phyloP scores from a whole-genome alignment of 352 stramenopile species.

The Phytophthora citrophthora region DNA sequence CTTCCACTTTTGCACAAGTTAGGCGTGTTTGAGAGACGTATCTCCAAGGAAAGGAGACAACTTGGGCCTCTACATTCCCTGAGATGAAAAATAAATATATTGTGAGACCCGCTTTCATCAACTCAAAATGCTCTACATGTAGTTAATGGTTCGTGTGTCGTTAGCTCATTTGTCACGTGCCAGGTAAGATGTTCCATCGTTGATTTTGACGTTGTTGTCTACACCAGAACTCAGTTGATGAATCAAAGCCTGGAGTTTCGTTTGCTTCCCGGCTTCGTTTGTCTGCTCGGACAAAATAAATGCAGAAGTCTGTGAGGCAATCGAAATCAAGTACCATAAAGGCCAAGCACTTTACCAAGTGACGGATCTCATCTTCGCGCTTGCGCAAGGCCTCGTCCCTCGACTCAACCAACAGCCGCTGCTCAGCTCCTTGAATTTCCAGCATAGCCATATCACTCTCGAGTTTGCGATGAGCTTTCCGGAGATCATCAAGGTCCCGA shows the following conservation, averaged over 20 bases:
- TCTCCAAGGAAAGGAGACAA: slow-evolving; percentile 18
- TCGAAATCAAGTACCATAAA: not conserved
- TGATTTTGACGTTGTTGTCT: slow-evolving; percentile 47
- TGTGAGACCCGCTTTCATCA: slow-evolving; percentile 20
- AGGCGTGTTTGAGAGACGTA: slow-evolving; percentile 7
- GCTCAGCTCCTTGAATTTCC: slow-evolving; percentile 69
- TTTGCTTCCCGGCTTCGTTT: slow-evolving; percentile 81
- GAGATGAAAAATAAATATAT: slow-evolving; percentile 44
- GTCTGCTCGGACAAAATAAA: slow-evolving; percentile 43
- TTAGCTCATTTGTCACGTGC: slow-evolving; percentile 57
- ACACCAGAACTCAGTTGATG: slow-evolving; percentile 81
- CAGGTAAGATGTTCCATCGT: slow-evolving; percentile 58
- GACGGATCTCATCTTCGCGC: slow-evolving; percentile 70
- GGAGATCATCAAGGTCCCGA: slow-evolving; percentile 69
- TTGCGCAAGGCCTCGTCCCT: slow-evolving; percentile 73
- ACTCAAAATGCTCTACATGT: slow-evolving; percentile 13
- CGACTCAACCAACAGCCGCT: slow-evolving; percentile 55
- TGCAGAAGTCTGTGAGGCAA: not conserved
- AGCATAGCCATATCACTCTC: slow-evolving; percentile 70
- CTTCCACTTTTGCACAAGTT: slow-evolving; percentile 16
- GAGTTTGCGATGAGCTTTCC: slow-evolving; percentile 69
- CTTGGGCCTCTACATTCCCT: slow-evolving; percentile 12
- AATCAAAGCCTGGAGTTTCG: slow-evolving; percentile 83
- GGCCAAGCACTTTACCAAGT: slow-evolving; percentile 52
- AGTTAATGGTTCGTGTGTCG: not conserved